phyloP scores from a whole-genome alignment of 352 stramenopile genomes.

The Globisporangium emineosum region DNA sequence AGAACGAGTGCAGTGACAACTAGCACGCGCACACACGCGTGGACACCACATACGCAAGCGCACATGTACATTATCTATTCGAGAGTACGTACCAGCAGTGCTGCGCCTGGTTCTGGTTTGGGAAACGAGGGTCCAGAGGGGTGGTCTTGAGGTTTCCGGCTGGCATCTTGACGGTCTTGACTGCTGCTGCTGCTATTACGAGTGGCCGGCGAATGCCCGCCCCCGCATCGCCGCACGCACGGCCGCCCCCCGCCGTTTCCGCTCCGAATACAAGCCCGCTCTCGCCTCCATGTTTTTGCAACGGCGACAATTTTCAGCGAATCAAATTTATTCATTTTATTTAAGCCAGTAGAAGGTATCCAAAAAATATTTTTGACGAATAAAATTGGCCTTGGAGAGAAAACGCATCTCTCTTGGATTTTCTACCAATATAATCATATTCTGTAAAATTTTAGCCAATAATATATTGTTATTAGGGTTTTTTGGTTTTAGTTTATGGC shows the following conservation, averaged over 20 bases:
- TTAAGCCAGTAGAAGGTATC: no score
- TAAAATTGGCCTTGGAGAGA: background rate
- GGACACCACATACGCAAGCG: background rate
- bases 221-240: background rate
- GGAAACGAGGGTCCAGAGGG: conserved; percentile 83
- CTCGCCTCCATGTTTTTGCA: conserved; percentile 36
- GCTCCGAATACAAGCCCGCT: conserved; percentile 11
- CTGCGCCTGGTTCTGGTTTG: conserved; percentile 86
- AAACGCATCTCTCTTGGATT: background rate
- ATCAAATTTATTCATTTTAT: conserved; percentile 12
- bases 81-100: conserved; percentile 67
- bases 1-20: background rate
- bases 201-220: conserved; percentile 19
- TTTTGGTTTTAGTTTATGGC: background rate
- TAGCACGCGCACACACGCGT: background rate
- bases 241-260: background rate
- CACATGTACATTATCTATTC: background rate
- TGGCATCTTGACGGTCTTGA: conserved; percentile 34
- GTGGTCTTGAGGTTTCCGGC: conserved; percentile 76
- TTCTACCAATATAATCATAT: background rate
- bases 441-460: background rate
- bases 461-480: background rate
- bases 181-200: conserved; percentile 11
- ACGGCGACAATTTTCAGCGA: conserved; percentile 25
- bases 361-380: conserved; percentile 15